Percentiles rank a stretch among this genome's conserved stretches.
Conservation (phyloP, 2,329 filamentous ascomycete genomes). For the Capronia americana region DNA sequence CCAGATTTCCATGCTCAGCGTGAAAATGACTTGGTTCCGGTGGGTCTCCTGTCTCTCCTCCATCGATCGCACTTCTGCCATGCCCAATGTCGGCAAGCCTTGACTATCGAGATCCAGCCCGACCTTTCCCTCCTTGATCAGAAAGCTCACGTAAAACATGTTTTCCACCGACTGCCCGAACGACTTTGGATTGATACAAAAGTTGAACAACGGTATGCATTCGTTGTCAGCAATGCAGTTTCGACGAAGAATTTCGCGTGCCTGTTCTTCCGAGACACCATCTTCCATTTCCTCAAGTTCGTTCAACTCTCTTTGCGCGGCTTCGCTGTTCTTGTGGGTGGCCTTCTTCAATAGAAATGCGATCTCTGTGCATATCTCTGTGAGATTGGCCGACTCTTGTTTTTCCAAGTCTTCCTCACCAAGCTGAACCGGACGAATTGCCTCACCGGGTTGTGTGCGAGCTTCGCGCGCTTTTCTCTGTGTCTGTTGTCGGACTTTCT, state of each 20-base stretch:
- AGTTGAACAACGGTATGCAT: slow-evolving; percentile 80
- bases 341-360: slow-evolving; percentile 62
- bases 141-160: slow-evolving; percentile 92
- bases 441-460: slow-evolving; percentile 71
- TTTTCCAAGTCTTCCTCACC: slow-evolving; percentile 74
- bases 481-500: slow-evolving; percentile 73
- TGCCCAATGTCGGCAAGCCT: slow-evolving; percentile 73
- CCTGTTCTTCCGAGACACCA: slow-evolving; percentile 48
- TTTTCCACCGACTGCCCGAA: slow-evolving; percentile 98
- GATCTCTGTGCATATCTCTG: slow-evolving; percentile 78
- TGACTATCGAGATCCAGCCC: slow-evolving; percentile 75
- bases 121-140: slow-evolving; percentile 84
- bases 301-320: slow-evolving; percentile 42
- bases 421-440: slow-evolving; percentile 76
- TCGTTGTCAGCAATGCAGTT: slow-evolving; percentile 70
- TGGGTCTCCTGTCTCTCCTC: slow-evolving; percentile 52
- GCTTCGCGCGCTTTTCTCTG: slow-evolving; percentile 75
- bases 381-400: slow-evolving; percentile 79
- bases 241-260: slow-evolving; percentile 64
- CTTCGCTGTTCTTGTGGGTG: slow-evolving; percentile 53
- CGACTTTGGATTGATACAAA: slow-evolving; percentile 85
- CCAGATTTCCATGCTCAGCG: slow-evolving; percentile 87
- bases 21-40: slow-evolving; percentile 85
- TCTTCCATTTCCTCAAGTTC: slow-evolving; percentile 40
- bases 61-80: slow-evolving; percentile 54